phyloP scores from a whole-genome alignment of 345 rosid species.

The Excoecaria cochinchinensis region DNA sequence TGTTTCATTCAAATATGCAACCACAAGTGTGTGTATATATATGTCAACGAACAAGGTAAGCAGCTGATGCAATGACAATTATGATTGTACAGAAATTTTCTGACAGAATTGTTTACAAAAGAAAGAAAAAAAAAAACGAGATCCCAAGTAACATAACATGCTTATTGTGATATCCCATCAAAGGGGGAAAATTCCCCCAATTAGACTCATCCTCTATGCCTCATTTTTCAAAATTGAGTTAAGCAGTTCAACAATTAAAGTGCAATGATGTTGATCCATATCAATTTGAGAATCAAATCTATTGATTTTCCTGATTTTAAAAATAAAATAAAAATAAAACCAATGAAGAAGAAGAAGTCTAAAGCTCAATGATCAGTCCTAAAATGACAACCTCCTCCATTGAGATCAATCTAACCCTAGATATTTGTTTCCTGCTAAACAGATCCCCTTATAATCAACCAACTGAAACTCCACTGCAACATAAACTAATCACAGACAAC shows the following conservation, averaged over 20 bases:
- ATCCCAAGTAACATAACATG: not conserved
- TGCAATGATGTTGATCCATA: not conserved
- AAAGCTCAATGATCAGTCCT: not conserved
- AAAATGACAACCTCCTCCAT: not conserved
- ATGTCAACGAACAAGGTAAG: not conserved
- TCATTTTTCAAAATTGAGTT: not conserved
- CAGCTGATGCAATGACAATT: not conserved
- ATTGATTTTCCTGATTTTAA: not conserved
- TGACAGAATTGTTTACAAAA: not conserved
- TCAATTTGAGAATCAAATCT: not conserved
- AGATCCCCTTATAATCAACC: not conserved
- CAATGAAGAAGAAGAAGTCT: too few species aligned
- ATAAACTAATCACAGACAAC: conserved; percentile 3
- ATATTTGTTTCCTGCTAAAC: not conserved
- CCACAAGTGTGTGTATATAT: not conserved
- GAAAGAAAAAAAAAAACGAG: conserved; percentile 11
- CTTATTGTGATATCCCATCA: not conserved
- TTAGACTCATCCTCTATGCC: not conserved
- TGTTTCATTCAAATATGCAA: not conserved
- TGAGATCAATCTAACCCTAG: not conserved
- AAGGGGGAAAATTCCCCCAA: not conserved
- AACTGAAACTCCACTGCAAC: not conserved
- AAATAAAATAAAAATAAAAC: too few species aligned
- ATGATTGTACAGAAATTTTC: not conserved
- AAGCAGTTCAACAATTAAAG: not conserved